Evolutionary conservation across 2,329 filamentous ascomycete species (phyloP), one percentile per base, ranked within the genome.

Genomic region (Colletotrichum ledebouriae): DNA sequence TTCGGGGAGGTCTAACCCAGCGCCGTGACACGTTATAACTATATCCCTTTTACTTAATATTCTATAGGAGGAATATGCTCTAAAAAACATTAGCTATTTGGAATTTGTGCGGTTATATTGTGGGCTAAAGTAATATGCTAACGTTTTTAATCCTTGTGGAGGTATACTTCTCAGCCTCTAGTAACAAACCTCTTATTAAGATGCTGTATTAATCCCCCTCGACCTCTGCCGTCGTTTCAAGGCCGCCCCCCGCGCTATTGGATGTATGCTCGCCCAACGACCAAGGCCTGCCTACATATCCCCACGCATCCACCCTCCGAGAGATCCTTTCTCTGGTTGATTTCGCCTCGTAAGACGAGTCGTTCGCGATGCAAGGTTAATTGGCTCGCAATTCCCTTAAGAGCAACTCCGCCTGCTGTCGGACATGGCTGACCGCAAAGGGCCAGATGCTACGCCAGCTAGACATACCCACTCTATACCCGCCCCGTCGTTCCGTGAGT

Each of bases 401-500:
- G 12, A 41, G 46, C 37, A 42, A 59, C 22, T 44, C 55, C 57
- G 60, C 65, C 56, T 22, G 3, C 20, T 34, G 33, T 47, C 65
- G 55, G 61, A 22, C n/a, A 70, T 71, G 70, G 47, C 64, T 17
- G 70, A 71, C 52, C 67, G 70, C 42, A 71, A 66, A 50, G 70
- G 59, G 15, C 52, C 67, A 47, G 69, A 71, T 41, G 37, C 65
- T 42, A 57, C 61, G 12, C 52, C 68, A 34, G 50, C 68, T 12
- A 67, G 46, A 47, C 68, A 68, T 25, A 55, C 61, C n/a, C 34
- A 83, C 70, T 76, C 83, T 71, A 77, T 81, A 49, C 83, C 83
- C 73, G 78, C 80, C 74, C 82, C 83, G 69, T 85, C 84, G 59
- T 87, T 87, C 75, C 85, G 85, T 87, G 80, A 78, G 84, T 50